Evolutionary conservation across 306 rosid genomes (phyloP).

Genomic region (Sicyos edulis): DNA sequence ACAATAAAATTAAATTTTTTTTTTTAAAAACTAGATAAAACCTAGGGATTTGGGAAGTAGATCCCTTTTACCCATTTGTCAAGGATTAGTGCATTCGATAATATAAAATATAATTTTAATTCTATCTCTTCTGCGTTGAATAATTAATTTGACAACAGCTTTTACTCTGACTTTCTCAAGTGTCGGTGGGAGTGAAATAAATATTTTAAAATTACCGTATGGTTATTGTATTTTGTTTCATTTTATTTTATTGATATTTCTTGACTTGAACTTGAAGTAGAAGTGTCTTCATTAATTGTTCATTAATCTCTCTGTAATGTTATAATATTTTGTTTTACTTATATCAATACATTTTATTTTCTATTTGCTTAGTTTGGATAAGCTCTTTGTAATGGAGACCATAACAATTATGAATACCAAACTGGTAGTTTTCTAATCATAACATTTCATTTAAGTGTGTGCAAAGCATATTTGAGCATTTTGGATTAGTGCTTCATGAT

Average conservation of each 20-base stretch:
- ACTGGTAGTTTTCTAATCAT: neutral
- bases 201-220: neutral
- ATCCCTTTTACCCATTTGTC: neutral
- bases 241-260: neutral
- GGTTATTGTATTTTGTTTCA: too few species aligned
- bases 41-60: neutral
- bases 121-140: neutral
- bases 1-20: too few species aligned
- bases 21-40: neutral
- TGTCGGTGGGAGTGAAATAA: slow-evolving; percentile 7
- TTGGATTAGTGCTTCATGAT: neutral
- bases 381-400: neutral
- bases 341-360: neutral
- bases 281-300: slow-evolving; percentile 5
- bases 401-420: neutral
- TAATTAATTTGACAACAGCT: neutral
- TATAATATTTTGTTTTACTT: neutral
- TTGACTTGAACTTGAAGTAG: slow-evolving; percentile 9
- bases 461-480: slow-evolving; percentile 20
- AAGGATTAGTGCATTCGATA: neutral
- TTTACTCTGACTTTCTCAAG: neutral
- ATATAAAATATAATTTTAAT: neutral
- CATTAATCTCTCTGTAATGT: neutral
- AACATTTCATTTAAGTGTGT: slow-evolving; percentile 9
- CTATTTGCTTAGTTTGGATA: slow-evolving; percentile 1